A percentile compares a stretch with the other conserved stretches of the same genome.
These are phyloP conservation scores for Zymoseptoria tritici DNA, from an alignment of 2,329 filamentous ascomycete species.

Conservation along the genomic window DNA sequence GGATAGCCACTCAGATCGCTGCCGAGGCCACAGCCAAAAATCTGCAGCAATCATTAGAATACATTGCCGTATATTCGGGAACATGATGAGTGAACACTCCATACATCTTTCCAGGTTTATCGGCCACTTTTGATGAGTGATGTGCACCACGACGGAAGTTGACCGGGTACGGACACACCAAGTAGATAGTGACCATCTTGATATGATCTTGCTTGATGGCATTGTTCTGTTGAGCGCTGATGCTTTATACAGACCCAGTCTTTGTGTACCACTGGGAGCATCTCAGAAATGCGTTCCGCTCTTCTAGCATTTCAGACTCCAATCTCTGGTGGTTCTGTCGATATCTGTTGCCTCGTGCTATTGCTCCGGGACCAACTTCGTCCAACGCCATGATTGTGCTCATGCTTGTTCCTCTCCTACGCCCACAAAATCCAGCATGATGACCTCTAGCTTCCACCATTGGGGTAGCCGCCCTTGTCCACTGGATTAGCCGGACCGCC, in stretches of 20 bases:
- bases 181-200: neutral
- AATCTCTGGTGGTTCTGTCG: neutral
- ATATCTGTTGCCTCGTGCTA: neutral
- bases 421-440: neutral
- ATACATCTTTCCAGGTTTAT: neutral
- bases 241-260: neutral
- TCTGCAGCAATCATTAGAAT: neutral
- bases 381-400: neutral
- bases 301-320: neutral
- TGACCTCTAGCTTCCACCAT: conserved; percentile 34
- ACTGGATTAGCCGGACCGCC: conserved; percentile 39
- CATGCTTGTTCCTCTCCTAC: neutral
- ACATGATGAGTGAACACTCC: neutral
- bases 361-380: neutral
- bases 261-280: neutral
- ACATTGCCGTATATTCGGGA: neutral
- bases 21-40: neutral
- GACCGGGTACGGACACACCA: neutral
- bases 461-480: conserved; percentile 28
- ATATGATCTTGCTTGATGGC: neutral
- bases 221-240: neutral
- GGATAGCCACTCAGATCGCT: neutral
- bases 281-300: neutral
- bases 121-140: neutral
- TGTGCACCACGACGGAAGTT: neutral